These are phyloP conservation scores for Collybiopsis luxurians DNA, from an alignment of 768 basidiomycete species.

Conservation along the genomic window DNA sequence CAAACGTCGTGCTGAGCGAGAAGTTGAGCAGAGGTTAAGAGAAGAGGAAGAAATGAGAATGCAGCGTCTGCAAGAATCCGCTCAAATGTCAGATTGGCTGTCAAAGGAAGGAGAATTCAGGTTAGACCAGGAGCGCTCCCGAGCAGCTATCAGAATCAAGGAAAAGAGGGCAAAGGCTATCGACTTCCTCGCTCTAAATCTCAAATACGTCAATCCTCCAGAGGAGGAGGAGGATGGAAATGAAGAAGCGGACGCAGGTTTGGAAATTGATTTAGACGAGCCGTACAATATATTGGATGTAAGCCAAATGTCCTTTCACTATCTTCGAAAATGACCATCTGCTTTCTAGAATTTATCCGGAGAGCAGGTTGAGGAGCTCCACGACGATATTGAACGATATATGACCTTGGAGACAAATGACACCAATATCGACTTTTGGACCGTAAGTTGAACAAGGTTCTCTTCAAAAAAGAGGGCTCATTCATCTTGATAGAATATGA, in stretches of 20 bases:
- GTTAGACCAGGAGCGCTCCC: constrained; percentile 85
- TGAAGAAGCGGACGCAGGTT: constrained; percentile 77
- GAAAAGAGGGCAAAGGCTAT: constrained; percentile 99
- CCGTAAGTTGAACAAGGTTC: constrained; percentile 46
- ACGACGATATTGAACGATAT: constrained; percentile 93
- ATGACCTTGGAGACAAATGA: constrained; percentile 81
- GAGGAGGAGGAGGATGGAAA: constrained; percentile 70
- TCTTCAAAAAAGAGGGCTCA: background rate
- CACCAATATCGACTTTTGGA: constrained; percentile 96
- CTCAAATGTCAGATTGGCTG: constrained; percentile 98
- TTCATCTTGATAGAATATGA: constrained; percentile 74
- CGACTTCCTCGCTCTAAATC: constrained; percentile 94
- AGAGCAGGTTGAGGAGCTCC: constrained; percentile 88
- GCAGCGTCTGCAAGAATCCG: constrained; percentile 88
- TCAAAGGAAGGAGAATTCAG: constrained; percentile 97
- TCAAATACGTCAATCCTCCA: constrained; percentile 83
- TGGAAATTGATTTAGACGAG: constrained; percentile 98
- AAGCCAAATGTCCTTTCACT: constrained; percentile 30
- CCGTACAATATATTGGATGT: constrained; percentile 98
- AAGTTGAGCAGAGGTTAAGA: constrained; percentile 80
- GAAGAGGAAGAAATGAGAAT: constrained; percentile 93
- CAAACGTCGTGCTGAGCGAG: constrained; percentile 85
- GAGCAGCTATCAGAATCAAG: constrained; percentile 92
- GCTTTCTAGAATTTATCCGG: constrained; percentile 72
- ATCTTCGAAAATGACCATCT: no score